These are phyloP conservation scores for Solanum dulcamara DNA, from an alignment of 257 asterid genomes.

Conservation along the genomic window DNA sequence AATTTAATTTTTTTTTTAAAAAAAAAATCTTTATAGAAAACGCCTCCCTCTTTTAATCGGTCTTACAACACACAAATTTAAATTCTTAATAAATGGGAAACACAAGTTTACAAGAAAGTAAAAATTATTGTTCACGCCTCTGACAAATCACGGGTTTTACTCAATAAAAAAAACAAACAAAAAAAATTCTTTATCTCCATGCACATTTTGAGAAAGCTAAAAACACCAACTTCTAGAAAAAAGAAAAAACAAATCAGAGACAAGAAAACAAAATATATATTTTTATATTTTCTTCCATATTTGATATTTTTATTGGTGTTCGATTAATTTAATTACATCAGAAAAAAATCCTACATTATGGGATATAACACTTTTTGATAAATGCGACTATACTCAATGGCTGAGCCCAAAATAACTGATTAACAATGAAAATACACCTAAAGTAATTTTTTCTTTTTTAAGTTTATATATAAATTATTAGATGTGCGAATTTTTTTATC, in stretches of 20 bases:
- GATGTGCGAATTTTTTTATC: neutral
- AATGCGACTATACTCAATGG: neutral
- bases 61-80: neutral
- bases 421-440: no score
- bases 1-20: no score
- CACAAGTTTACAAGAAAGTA: neutral
- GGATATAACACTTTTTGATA: neutral
- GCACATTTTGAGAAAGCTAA: neutral
- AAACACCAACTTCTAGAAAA: neutral
- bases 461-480: no score
- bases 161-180: neutral
- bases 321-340: neutral
- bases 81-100: neutral
- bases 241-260: neutral
- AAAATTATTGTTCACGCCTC: neutral
- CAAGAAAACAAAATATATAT: no score
- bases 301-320: neutral
- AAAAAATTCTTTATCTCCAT: neutral
- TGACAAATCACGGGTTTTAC: neutral
- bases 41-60: neutral
- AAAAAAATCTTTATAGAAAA: neutral
- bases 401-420: no score
- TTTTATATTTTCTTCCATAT: neutral
- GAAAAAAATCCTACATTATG: no score
- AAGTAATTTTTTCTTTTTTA: no score